Evolutionary conservation across 2,329 filamentous ascomycete species (phyloP), one percentile per base, ranked within the genome.

Genomic region (Hypocreales sp.): DNA sequence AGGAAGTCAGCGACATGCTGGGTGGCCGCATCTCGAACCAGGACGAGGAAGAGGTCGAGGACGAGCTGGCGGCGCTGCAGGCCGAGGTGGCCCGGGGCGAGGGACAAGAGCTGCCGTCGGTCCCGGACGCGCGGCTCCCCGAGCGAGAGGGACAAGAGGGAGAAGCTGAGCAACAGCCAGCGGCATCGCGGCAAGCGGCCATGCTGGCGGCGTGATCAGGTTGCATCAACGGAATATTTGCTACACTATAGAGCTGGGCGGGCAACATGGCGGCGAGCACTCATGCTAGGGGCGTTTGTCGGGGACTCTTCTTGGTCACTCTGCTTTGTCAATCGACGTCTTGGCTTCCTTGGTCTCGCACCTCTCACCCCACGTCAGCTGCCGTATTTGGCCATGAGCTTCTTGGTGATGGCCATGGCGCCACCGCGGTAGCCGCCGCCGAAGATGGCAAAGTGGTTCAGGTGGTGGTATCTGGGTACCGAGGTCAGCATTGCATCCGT

Each of bases 1-100:
- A 92, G 80, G 87, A 98, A 60, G 70, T 98, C 41, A 90, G 78
- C 55, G 82, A 92, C 26, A 80, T 94, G 68, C 70, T 98, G 3
- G 80, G 77, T 19, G 80, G 80, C 9, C 73, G 77, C 41, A 86
- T 98, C 60, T 82, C 84, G 10, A 90, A 84, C 45, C 79, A 92
- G 44, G 90, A 98, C 53, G 90, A 98, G 52, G 87, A 95, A 46
- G 90, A 94, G 45, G 90, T 98, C 19, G 90, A 98, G 49, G 86
- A 94, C 45, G 90, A 98, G 56, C 61, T 98, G 28, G 82, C 80
- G 30, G 77, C 75, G 1, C 63, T 98, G 37, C 79, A 86, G 50
- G 46, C 51, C 34, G 51, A 56, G 29, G 31, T 56, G 17, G 27
- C 40, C 7, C 7, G 10, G 7, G 40, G 37, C 2, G 31, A 39